Percentiles rank a stretch among this genome's conserved stretches.
These are phyloP conservation scores for Chaetomium globosum DNA, from an alignment of 2,329 filamentous ascomycete genomes.

Conservation along the genomic window DNA sequence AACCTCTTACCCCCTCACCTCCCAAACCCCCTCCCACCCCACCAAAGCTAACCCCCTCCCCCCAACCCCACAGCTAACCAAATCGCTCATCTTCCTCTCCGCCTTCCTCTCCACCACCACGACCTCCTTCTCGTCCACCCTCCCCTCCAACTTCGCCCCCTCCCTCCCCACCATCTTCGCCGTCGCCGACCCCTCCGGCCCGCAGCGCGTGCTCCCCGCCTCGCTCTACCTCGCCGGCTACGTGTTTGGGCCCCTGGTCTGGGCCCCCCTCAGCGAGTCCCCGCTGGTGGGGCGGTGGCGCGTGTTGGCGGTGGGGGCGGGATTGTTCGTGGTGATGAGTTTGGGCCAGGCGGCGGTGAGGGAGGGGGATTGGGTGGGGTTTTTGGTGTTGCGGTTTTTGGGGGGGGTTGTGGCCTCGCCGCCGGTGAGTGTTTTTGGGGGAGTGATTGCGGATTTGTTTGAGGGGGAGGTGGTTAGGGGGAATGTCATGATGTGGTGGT, in stretches of 20 bases:
- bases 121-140: conserved; percentile 35
- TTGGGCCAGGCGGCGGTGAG: conserved; percentile 31
- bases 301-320: conserved; percentile 29
- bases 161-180: conserved; percentile 30
- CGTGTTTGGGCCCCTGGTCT: conserved; percentile 38
- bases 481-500: conserved; percentile 37
- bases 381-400: conserved; percentile 28
- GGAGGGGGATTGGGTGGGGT: conserved; percentile 29
- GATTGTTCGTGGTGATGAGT: conserved; percentile 32
- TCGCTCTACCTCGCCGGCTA: conserved; percentile 38
- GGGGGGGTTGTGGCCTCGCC: conserved; percentile 37
- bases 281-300: conserved; percentile 33
- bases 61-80: conserved; percentile 28
- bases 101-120: conserved; percentile 35
- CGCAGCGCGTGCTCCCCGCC: conserved; percentile 35
- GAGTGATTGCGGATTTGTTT: conserved; percentile 37
- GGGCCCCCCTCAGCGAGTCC: conserved; percentile 36
- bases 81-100: conserved; percentile 34
- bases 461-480: conserved; percentile 33
- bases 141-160: conserved; percentile 36
- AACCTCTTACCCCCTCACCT: background rate
- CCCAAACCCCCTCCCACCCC: background rate
- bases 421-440: conserved; percentile 38
- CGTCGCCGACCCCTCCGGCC: conserved; percentile 30
- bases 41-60: background rate